Evolutionary conservation across 2,329 filamentous ascomycete genomes (phyloP).

Genomic region (Elsinoe australis): DNA sequence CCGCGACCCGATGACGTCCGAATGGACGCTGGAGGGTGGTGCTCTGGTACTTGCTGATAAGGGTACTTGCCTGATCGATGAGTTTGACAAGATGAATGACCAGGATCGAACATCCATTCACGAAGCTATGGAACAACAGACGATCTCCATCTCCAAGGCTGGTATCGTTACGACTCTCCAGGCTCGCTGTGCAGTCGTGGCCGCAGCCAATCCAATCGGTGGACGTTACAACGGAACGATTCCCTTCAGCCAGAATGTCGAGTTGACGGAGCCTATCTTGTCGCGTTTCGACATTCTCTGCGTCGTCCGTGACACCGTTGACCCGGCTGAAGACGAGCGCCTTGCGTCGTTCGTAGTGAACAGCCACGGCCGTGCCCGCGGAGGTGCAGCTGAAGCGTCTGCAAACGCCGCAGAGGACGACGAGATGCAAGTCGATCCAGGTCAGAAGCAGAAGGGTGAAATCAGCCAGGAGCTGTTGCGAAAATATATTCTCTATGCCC

Average conservation of each 20-base stretch:
- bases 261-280: constrained; percentile 92
- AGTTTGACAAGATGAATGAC: constrained; percentile 99
- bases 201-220: constrained; percentile 91
- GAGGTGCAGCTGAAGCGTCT: constrained; percentile 35
- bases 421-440: constrained; percentile 48
- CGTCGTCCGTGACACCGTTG: constrained; percentile 91
- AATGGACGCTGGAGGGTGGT: constrained; percentile 96
- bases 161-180: constrained; percentile 97
- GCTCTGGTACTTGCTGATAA: constrained; percentile 90
- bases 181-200: constrained; percentile 90
- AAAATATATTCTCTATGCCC: constrained; percentile 94
- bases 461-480: constrained; percentile 85
- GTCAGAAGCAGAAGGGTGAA: constrained; percentile 49
- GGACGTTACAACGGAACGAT: constrained; percentile 95
- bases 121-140: constrained; percentile 99
- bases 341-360: constrained; percentile 91
- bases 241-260: constrained; percentile 91
- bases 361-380: constrained; percentile 83
- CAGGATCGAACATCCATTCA: constrained; percentile 97
- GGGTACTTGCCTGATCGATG: constrained; percentile 92
- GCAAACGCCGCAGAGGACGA: constrained; percentile 46
- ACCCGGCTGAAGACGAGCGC: constrained; percentile 84
- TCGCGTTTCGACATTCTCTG: constrained; percentile 97
- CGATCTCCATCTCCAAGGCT: constrained; percentile 96
- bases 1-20: constrained; percentile 86